These are phyloP conservation scores for Yamadazyma kanchanaburiensis DNA, from an alignment of 1,139 yeast species.

Conservation along the genomic window DNA sequence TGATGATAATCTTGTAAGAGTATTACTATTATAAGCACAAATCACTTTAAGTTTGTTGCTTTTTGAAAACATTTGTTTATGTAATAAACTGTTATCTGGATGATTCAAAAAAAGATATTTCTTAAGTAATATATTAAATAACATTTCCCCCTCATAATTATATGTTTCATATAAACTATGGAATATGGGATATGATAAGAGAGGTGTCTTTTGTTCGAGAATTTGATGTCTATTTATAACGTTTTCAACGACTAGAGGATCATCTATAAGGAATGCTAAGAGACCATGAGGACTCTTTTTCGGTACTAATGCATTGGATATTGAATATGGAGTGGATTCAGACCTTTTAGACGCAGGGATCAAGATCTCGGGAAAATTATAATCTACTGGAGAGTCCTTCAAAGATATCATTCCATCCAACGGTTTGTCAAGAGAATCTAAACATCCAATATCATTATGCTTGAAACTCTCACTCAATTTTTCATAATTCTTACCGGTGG, in stretches of 20 bases:
- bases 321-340: slow-evolving; percentile 7
- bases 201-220: slow-evolving; percentile 1
- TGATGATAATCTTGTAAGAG: slow-evolving; percentile 10
- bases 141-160: slow-evolving; percentile 15
- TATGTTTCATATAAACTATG: slow-evolving; percentile 13
- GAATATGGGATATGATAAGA: slow-evolving; percentile 7
- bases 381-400: slow-evolving; percentile 3
- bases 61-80: slow-evolving; percentile 5
- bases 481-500: neutral
- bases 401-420: slow-evolving; percentile 6
- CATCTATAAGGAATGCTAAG: slow-evolving; percentile 14
- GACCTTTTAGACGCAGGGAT: slow-evolving; percentile 10
- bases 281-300: slow-evolving; percentile 9
- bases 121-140: slow-evolving; percentile 14
- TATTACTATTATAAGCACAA: slow-evolving; percentile 9
- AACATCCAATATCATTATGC: slow-evolving; percentile 9
- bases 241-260: slow-evolving; percentile 2
- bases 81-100: neutral
- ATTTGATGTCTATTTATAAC: slow-evolving; percentile 7
- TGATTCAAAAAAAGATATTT: slow-evolving; percentile 2
- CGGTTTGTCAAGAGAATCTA: slow-evolving; percentile 9
- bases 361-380: slow-evolving; percentile 10
- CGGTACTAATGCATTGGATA: slow-evolving; percentile 7
- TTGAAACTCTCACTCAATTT: slow-evolving; percentile 10
- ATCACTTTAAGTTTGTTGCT: slow-evolving; percentile 11